Evolutionary conservation across 306 rosid species (phyloP).

Genomic region (Cicer judaicum): DNA sequence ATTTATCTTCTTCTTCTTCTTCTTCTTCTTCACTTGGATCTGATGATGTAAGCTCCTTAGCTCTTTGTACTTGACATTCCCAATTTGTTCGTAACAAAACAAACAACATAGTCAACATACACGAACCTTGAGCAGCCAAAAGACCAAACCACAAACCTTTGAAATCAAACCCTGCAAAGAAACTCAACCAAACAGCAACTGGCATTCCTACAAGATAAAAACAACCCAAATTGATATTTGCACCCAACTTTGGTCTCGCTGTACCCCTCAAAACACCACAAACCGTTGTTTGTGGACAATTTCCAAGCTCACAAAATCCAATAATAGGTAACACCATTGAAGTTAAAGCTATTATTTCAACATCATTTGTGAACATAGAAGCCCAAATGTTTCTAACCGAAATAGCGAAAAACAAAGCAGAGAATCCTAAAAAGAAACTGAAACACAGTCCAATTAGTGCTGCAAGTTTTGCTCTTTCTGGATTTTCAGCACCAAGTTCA

Average conservation of each 20-base stretch:
- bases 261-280: conserved; percentile 94
- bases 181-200: conserved; percentile 71
- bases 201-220: conserved; percentile 95
- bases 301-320: conserved; percentile 89
- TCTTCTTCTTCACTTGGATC: conserved; percentile 39
- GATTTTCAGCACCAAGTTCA: conserved; percentile 76
- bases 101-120: conserved; percentile 72
- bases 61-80: conserved; percentile 69
- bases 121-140: conserved; percentile 78
- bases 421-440: conserved; percentile 66
- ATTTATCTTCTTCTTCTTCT: neutral
- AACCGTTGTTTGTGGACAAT: conserved; percentile 87
- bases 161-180: conserved; percentile 73
- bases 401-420: conserved; percentile 67
- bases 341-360: conserved; percentile 69
- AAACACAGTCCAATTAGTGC: conserved; percentile 69
- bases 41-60: conserved; percentile 64
- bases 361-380: conserved; percentile 72
- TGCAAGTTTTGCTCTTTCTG: conserved; percentile 60
- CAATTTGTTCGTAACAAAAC: conserved; percentile 75
- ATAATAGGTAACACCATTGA: conserved; percentile 74
- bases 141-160: conserved; percentile 88
- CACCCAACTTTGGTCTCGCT: conserved; percentile 85
- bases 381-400: conserved; percentile 78
- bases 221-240: conserved; percentile 79